Percentiles rank a stretch among this genome's conserved stretches.
These are phyloP conservation scores for Fusarium subtropicale DNA, from an alignment of 2,329 filamentous ascomycete genomes.

Conservation along the genomic window DNA sequence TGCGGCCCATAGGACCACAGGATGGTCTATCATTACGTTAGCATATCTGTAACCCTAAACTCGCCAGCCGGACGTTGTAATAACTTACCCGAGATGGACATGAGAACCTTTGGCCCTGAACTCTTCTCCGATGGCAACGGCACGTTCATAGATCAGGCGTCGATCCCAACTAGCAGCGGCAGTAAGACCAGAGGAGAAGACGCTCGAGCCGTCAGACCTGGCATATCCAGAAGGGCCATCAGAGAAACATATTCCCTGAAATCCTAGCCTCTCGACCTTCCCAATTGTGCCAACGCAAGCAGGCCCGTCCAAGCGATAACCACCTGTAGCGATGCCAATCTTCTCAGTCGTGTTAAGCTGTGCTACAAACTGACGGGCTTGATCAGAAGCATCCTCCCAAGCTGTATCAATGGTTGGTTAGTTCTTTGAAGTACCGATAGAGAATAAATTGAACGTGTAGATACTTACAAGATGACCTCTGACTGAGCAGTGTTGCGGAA, in stretches of 20 bases:
- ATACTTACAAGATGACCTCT: conserved; percentile 5
- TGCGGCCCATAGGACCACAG: conserved; percentile 55
- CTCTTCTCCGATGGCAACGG: conserved; percentile 62
- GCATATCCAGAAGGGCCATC: conserved; percentile 50
- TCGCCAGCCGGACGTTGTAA: neutral
- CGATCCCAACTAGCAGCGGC: conserved; percentile 74
- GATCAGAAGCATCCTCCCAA: neutral
- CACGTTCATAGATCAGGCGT: conserved; percentile 73
- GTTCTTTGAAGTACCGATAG: neutral
- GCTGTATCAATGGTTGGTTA: neutral
- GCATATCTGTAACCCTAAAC: neutral
- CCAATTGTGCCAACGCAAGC: conserved; percentile 41
- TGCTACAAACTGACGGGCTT: neutral
- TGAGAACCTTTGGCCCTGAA: conserved; percentile 79
- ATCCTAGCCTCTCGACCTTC: conserved; percentile 54
- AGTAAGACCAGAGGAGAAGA: conserved; percentile 68
- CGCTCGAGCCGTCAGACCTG: conserved; percentile 55
- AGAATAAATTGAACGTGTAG: neutral
- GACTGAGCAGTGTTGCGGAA: neutral
- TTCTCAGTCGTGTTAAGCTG: conserved; percentile 48
- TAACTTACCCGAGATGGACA: conserved; percentile 62
- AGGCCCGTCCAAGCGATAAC: conserved; percentile 40
- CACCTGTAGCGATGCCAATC: conserved; percentile 49
- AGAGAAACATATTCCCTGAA: conserved; percentile 56
- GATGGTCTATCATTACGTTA: conserved; percentile 44